Base-by-base conservation (phyloP, 2,329 filamentous ascomycete species). In the Calonectria naviculata region DNA sequence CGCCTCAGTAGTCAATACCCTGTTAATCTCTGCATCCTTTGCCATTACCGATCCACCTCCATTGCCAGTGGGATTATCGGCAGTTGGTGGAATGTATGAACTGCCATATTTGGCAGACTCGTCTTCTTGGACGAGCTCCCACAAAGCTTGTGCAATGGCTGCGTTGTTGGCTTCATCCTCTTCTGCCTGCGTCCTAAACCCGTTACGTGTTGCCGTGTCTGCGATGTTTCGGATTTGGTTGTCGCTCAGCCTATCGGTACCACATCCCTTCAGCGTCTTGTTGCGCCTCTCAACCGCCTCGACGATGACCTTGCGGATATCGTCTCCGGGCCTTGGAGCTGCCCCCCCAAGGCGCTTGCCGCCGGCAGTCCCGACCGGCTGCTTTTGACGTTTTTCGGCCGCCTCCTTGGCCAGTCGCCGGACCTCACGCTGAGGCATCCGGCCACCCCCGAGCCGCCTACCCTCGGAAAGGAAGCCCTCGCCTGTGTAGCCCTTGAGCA, bases 121-220 rank as follows among this genome's bases (percentile, higher is more conserved):
- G 72, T 97, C 95, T 80, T 97, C 92, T 79, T 97, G 93, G 29
- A 97, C 93, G 21, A 98, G 86, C 78, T 98, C 95, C 85, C 94
- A 95, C 36, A 97, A 86, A 0, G 95, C 95, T 78, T 95, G 91
- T 65, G 95, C 91, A 71, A 98, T 97, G 6, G 95, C 95, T 28
- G 90, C 88, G 67, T 98, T 94, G 77, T 98, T 97, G 4, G 95
- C 95, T 76, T 95, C 93, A 67, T 98, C 95, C 80, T 97, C 94
- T 75, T 97, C 94, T 0, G 94, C 95, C 78, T 94, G 90, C 0
- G 95, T 98, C 71, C 89, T 90, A 84, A 97, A 96, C 0, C 95
- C 94, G 74, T 93, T 93, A 68, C 87, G 87, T 7, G 90, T 91
- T 42, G 92, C 93, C 70, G 85, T 85, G 64, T 94, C 89, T 19